Conservation (phyloP, 805 yeast species). For the Isabelozyma heimii region DNA sequence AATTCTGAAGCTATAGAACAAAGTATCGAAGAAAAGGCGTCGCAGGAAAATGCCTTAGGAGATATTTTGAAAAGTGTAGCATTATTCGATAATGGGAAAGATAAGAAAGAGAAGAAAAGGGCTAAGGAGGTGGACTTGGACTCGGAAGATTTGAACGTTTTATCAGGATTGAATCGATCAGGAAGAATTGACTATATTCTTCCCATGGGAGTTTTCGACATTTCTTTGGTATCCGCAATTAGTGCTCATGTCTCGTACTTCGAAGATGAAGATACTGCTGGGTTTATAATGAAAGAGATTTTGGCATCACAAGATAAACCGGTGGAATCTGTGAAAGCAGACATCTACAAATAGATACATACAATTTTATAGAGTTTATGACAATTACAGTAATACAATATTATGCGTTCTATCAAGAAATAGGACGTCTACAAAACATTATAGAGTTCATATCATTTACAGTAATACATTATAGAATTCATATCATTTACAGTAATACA, state of each 20-base stretch:
- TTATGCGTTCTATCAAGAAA: no score
- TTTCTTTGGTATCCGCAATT: constrained; percentile 75
- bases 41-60: constrained; percentile 37
- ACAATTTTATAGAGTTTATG: not conserved
- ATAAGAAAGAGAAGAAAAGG: constrained; percentile 16
- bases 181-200: constrained; percentile 83
- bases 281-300: constrained; percentile 67
- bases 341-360: constrained; percentile 14
- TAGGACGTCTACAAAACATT: not conserved
- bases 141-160: constrained; percentile 23
- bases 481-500: not conserved
- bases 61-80: constrained; percentile 34
- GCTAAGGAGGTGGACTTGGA: constrained; percentile 24
- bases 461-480: not conserved
- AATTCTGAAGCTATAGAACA: constrained; percentile 3
- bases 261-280: constrained; percentile 82
- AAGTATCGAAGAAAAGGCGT: constrained; percentile 11
- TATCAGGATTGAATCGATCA: constrained; percentile 56
- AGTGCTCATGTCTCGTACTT: constrained; percentile 88
- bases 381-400: not conserved
- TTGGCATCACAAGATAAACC: constrained; percentile 18
- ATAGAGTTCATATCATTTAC: not conserved
- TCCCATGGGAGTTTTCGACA: constrained; percentile 75
- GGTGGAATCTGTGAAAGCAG: constrained; percentile 26
- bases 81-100: constrained; percentile 12